These are phyloP conservation scores for Collybia mongolica DNA, from an alignment of 768 basidiomycete genomes.

Conservation along the genomic window DNA sequence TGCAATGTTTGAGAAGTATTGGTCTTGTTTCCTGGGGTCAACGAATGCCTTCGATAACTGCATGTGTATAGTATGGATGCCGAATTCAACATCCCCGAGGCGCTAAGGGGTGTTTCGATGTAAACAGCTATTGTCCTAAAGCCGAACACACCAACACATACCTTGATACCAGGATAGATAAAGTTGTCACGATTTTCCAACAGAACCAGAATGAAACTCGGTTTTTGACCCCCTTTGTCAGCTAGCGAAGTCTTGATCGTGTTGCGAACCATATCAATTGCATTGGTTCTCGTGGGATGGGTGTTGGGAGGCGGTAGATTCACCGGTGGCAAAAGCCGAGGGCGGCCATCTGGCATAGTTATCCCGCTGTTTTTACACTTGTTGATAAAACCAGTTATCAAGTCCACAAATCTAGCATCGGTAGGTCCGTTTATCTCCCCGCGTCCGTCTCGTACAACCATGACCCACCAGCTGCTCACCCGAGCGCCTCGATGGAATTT, in stretches of 20 bases:
- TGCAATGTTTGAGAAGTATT: conserved; percentile 81
- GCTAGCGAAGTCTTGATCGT: conserved; percentile 32
- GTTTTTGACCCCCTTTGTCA: conserved; percentile 28
- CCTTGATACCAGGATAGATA: conserved; percentile 82
- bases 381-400: conserved; percentile 51
- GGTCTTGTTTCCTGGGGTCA: conserved; percentile 59
- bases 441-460: conserved; percentile 57
- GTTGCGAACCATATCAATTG: conserved; percentile 40
- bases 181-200: conserved; percentile 66
- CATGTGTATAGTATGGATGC: conserved; percentile 77
- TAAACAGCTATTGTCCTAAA: too few species aligned
- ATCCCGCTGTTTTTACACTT: conserved; percentile 67
- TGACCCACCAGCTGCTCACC: conserved; percentile 62
- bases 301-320: conserved; percentile 18
- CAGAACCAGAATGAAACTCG: conserved; percentile 69
- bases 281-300: conserved; percentile 32
- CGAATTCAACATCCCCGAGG: conserved; percentile 71
- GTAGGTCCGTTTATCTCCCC: conserved; percentile 34
- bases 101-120: conserved; percentile 30
- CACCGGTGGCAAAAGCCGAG: conserved; percentile 32
- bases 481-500: conserved; percentile 59
- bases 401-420: conserved; percentile 37
- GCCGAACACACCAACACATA: conserved; percentile 8
- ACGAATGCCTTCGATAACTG: conserved; percentile 57
- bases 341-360: conserved; percentile 33